Conservation (phyloP, 2,329 filamentous ascomycete species). For the Colletotrichum eleusines region DNA sequence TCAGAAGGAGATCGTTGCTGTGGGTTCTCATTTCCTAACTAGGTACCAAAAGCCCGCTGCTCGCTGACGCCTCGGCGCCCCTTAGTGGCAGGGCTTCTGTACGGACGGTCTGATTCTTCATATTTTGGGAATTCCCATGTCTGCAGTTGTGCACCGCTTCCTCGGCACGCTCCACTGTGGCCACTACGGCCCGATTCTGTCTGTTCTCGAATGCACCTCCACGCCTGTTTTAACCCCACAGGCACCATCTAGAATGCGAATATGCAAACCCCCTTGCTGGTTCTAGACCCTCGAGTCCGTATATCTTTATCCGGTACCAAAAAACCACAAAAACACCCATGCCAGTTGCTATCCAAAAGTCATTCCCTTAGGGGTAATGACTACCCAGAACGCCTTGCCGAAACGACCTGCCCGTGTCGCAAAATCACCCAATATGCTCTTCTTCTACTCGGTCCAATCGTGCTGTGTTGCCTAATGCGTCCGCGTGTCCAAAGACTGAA, state of each 20-base stretch:
- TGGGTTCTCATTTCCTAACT: not conserved
- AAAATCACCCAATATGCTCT: constrained; percentile 16
- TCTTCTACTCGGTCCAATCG: constrained; percentile 2
- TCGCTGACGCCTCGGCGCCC: not conserved
- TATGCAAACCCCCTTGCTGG: constrained; percentile 16
- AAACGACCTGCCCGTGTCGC: constrained; percentile 17
- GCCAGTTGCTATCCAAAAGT: constrained; percentile 20
- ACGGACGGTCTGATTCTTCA: constrained; percentile 23
- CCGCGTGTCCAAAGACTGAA: not conserved
- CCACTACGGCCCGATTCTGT: constrained; percentile 4
- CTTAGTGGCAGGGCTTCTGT: constrained; percentile 21
- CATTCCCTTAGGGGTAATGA: constrained; percentile 4
- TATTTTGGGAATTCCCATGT: constrained; percentile 2
- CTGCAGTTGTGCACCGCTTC: constrained; percentile 1
- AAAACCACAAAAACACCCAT: constrained; percentile 20
- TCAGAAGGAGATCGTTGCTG: not conserved
- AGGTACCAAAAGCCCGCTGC: not conserved
- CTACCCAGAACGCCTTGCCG: constrained; percentile 29
- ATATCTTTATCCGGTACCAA: constrained; percentile 28
- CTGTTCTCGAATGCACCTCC: constrained; percentile 15
- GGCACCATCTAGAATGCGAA: constrained; percentile 28
- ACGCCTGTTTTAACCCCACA: constrained; percentile 27
- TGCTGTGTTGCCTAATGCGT: constrained; percentile 4
- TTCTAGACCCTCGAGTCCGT: constrained; percentile 24
- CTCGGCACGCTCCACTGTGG: not conserved